Base-by-base conservation (phyloP, 495 filamentous ascomycete genomes). In the Xylaria cubensis region DNA sequence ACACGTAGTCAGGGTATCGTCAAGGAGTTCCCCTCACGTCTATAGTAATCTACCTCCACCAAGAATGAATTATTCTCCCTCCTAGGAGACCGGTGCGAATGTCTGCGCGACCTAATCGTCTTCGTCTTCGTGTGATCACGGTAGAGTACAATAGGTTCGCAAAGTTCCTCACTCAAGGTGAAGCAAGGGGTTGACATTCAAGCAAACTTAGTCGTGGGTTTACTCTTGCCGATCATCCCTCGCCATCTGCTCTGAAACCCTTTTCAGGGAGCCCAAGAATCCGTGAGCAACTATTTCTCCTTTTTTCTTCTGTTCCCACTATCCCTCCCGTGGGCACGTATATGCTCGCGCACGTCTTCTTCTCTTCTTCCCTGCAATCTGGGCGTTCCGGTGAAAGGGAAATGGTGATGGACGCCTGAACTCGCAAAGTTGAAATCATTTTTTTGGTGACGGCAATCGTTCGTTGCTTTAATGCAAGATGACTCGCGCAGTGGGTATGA, bases 401-500 rank as follows among this genome's bases (percentile, higher is more conserved):
- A 56, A 73, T 62, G 64, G 46, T 69, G 59, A 12, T 64, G 46
- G 74, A 79, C 77, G 77, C 74, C 77, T 63, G 64, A 75, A 76
- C 63, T 74, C 75, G 72, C 76, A 69, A 73, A 77, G 71, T 67
- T 72, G 69, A 77, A 76, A 79, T 66, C 74, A 76, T 75, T 77
- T 79, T 79, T 79, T 77, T 72, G 71, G 74, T 66, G 59, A 73
- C 58, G 75, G 75, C 74, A 79, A 75, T 79, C 74, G 69, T 75
- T 79, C 72, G 67, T 64, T 65, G 75, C 48, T 70, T 73, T 56
- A 72, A 78, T 74, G 74, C 71, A 75, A 72, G 61, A 73, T 71
- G 63, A 73, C 71, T 75, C 73, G 77, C 77, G 72, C 69, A 78
- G 74, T 76, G 77, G 77, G 77, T 79, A 79, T 79, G 77, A 76